Evolutionary conservation across 1,284 basidiomycete species (phyloP).

Genomic region (Cerrena zonata): DNA sequence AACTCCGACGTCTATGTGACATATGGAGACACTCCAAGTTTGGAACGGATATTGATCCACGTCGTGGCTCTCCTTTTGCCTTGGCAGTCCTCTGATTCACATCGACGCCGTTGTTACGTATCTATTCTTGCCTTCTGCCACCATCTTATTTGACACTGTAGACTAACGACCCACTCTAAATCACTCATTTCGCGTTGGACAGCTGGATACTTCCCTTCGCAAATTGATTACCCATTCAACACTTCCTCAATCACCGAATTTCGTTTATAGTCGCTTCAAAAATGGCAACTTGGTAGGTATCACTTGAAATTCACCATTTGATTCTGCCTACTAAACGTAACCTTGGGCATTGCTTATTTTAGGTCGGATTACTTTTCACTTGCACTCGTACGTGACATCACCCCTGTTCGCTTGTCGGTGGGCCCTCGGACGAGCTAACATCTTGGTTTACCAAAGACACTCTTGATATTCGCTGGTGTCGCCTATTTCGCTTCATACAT

Average conservation of each 20-base stretch:
- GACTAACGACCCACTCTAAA: background rate
- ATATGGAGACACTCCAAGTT: too few species aligned
- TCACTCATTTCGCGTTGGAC: background rate
- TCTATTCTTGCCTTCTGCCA: too few species aligned
- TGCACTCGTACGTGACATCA: background rate
- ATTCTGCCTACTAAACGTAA: background rate
- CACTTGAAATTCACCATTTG: background rate
- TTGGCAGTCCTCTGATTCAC: too few species aligned
- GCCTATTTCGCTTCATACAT: slow-evolving; percentile 13
- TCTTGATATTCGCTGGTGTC: slow-evolving; percentile 10
- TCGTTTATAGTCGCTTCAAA: background rate
- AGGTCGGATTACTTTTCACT: slow-evolving; percentile 4
- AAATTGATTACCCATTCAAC: background rate
- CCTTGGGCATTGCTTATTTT: background rate
- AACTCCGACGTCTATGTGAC: background rate
- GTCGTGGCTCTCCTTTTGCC: too few species aligned
- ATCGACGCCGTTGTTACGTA: too few species aligned
- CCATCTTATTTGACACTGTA: background rate
- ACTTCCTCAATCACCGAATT: too few species aligned
- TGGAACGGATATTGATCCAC: too few species aligned
- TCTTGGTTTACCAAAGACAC: slow-evolving; percentile 5
- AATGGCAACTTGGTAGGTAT: slow-evolving; percentile 6
- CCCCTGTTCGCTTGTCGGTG: background rate
- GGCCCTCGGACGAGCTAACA: background rate
- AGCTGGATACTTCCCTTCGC: background rate